A percentile compares a stretch with the other conserved stretches of the same genome.
phyloP scores from a whole-genome alignment of 2,329 filamentous ascomycete genomes.

The Ophiostoma australiae region DNA sequence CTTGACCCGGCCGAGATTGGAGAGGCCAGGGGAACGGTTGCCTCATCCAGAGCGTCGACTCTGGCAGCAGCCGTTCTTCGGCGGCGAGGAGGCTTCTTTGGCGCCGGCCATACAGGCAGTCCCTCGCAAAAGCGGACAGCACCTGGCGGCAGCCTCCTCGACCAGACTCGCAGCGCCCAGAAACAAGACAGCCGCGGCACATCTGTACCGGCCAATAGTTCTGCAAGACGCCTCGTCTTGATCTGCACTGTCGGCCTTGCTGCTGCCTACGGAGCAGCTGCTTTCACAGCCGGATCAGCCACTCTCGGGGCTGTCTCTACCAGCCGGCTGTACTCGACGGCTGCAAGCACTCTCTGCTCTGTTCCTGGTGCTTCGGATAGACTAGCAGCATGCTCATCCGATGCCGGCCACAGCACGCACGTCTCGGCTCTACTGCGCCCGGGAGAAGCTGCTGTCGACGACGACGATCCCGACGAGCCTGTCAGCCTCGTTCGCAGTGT shows the following conservation, averaged over 20 bases:
- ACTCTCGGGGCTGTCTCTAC: background rate
- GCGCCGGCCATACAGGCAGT: slow-evolving; percentile 25
- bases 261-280: slow-evolving; percentile 15
- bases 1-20: slow-evolving; percentile 22
- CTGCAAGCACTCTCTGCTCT: background rate
- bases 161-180: background rate
- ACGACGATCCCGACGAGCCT: background rate
- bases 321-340: background rate
- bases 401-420: too few relatives aligned
- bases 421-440: background rate
- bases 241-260: slow-evolving; percentile 14
- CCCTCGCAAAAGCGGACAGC: slow-evolving; percentile 16
- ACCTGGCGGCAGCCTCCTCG: background rate
- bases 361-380: background rate
- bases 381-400: background rate
- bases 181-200: background rate
- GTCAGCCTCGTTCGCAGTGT: slow-evolving; percentile 22
- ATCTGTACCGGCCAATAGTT: background rate
- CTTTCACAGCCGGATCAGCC: background rate
- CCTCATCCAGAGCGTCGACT: background rate
- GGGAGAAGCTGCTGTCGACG: background rate
- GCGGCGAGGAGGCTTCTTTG: slow-evolving; percentile 26
- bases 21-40: background rate
- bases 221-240: background rate
- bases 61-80: slow-evolving; percentile 28